Percentiles rank a stretch among this genome's conserved stretches.
Evolutionary conservation across 2,329 filamentous ascomycete species (phyloP).

Genomic region (Paecilomyces sp.): DNA sequence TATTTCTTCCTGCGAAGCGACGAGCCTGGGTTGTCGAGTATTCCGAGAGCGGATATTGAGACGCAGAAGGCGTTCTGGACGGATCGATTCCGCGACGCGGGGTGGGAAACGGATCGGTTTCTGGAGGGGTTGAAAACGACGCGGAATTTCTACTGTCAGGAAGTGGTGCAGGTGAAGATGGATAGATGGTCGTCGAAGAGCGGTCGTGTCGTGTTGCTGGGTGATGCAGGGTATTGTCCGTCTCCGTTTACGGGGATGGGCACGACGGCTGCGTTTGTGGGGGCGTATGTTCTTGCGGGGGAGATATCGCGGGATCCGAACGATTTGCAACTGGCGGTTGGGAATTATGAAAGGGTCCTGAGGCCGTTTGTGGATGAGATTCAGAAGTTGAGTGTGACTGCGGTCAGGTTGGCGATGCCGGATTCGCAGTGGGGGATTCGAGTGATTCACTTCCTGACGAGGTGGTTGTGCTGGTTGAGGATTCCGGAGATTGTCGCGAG

Average conservation of each 20-base stretch:
- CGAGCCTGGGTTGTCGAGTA: not conserved
- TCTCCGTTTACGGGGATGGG: slow-evolving; percentile 29
- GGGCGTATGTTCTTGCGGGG: slow-evolving; percentile 52
- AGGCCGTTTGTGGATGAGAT: not conserved
- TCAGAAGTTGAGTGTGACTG: not conserved
- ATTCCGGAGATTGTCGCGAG: slow-evolving; percentile 11
- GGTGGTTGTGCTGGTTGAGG: not conserved
- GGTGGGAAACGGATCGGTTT: slow-evolving; percentile 30
- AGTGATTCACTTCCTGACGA: slow-evolving; percentile 10
- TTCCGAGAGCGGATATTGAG: slow-evolving; percentile 9
- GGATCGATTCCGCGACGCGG: slow-evolving; percentile 25
- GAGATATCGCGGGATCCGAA: slow-evolving; percentile 26
- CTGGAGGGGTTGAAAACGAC: slow-evolving; percentile 32
- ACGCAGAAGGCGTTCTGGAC: slow-evolving; percentile 21
- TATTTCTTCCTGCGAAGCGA: slow-evolving; percentile 8
- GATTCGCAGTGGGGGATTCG: slow-evolving; percentile 13
- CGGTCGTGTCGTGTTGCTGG: slow-evolving; percentile 31
- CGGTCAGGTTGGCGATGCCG: slow-evolving; percentile 4
- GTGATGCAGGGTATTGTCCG: slow-evolving; percentile 33
- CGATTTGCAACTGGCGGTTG: not conserved
- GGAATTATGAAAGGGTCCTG: not conserved
- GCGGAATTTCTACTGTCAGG: slow-evolving; percentile 40
- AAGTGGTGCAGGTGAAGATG: slow-evolving; percentile 25
- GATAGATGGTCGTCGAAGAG: slow-evolving; percentile 16
- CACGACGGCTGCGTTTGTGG: slow-evolving; percentile 26